These are phyloP conservation scores for Boletus rufocinnamomeus DNA, from an alignment of 768 basidiomycete species.

Conservation along the genomic window DNA sequence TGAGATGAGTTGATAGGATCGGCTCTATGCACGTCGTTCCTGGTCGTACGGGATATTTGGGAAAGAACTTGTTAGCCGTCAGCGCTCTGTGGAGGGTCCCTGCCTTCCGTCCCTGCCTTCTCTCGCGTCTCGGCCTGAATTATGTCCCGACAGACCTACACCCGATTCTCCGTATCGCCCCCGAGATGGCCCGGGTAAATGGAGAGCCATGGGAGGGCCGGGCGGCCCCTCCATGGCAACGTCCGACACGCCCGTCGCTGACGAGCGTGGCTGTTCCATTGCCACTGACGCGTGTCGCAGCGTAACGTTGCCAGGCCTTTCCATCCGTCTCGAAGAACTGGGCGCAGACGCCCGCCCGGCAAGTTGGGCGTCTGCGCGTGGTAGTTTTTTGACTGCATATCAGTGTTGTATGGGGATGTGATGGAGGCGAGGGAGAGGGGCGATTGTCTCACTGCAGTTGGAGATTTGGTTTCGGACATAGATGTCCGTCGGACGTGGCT, in stretches of 20 bases:
- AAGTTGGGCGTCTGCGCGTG: slow-evolving; percentile 71
- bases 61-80: slow-evolving; percentile 9
- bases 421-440: slow-evolving; percentile 45
- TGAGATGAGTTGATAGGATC: slow-evolving; percentile 10
- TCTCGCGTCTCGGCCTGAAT: slow-evolving; percentile 39
- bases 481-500: slow-evolving; percentile 33
- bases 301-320: slow-evolving; percentile 40
- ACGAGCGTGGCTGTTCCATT: slow-evolving; percentile 28
- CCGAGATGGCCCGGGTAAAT: slow-evolving; percentile 36
- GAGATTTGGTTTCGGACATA: slow-evolving; percentile 33
- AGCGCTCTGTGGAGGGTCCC: slow-evolving; percentile 33
- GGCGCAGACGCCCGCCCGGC: slow-evolving; percentile 82
- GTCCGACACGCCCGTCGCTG: slow-evolving; percentile 25
- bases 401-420: slow-evolving; percentile 41
- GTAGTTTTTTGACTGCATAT: slow-evolving; percentile 69
- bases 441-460: slow-evolving; percentile 38
- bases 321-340: slow-evolving; percentile 36
- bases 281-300: slow-evolving; percentile 39
- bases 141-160: slow-evolving; percentile 23
- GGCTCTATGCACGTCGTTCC: not conserved
- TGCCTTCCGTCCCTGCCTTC: slow-evolving; percentile 34
- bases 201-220: slow-evolving; percentile 34
- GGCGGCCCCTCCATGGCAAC: slow-evolving; percentile 34
- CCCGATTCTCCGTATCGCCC: slow-evolving; percentile 40
- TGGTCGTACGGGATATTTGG: not conserved